Base-by-base conservation (phyloP, 768 basidiomycete species). In the Russula brevipes region DNA sequence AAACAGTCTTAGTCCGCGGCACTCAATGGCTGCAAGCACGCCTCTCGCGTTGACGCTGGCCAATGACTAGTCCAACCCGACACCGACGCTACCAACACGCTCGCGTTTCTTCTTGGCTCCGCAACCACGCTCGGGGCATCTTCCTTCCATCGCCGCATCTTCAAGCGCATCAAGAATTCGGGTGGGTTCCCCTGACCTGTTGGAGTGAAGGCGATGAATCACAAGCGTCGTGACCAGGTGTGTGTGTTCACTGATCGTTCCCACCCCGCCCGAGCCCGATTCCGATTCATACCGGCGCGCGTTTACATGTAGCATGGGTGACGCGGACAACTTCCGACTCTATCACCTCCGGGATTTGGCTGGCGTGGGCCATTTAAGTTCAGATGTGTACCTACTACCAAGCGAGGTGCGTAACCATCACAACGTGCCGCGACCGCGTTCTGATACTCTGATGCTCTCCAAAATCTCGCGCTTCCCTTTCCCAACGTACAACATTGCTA, bases 271-370 rank as follows among this genome's bases (percentile, higher is more conserved):
- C 38, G 12, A 39, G 8, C 3, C 12, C 38, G 7, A 39, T 39
- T 12, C 38, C 5, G 38, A 39, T 39, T 5, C 3, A 39, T 4
- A 1, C 38, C 38, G 38, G 19, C 33, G 39, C 30, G 39, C 19
- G 31, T 12, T 12, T 45, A 44, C 49, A 16, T 64, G 44, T 46
- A 91, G 90, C 64, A 91, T 93, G 56, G 89, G 89, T 3, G 92
- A 94, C 69, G 85, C 82, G 12, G 95, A 98, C 73, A 92, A 92
- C 70, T 94, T 96, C 73, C 78, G 89, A 31, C 55, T 98, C 36
- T 97, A 85, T 68, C 95, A 98, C 70, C 86, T 0, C 94, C 95
- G 0, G 79, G 82, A 0, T 71, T 90, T 33, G 88, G 90, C 39
- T 92, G 86, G 78, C 77, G 79, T 53, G 89, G 84, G 80, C 91